Evolutionary conservation across 768 basidiomycete species (phyloP), one percentile per base, ranked within the genome.

Genomic region (Lactifluus piperatus): DNA sequence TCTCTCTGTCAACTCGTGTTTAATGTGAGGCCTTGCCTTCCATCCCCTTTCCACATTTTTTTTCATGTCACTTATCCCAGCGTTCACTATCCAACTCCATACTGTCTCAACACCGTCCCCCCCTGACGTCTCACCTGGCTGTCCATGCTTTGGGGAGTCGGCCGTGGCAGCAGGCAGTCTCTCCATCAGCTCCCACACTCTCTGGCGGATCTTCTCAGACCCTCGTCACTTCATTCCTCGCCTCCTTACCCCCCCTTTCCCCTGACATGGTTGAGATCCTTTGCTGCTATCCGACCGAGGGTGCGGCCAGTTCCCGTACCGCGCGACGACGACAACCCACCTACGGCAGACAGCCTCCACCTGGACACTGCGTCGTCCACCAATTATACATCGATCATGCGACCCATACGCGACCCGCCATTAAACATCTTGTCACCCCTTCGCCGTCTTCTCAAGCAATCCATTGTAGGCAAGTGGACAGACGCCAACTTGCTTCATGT

Each of bases 111-210:
- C 68, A 68, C 68, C 68, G 68, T 66, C 71, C 67, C 67, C 64
- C 67, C 67, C 71, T 66, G 56, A 65, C 68, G 65, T 66, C 63
- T 71, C 57, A 64, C 66, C 77, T 76, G 77, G 76, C 79, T 81
- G 83, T 83, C 81, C 81, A 88, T 88, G 85, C 84, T 83, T 73
- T 81, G 79, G 81, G 80, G 79, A 74, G 77, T 74, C 68, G 71
- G 76, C 68, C 74, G 78, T 73, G 72, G 76, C 71, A 76, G 73
- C 74, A 80, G 79, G 72, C 76, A 76, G 20, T 45, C 56, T 73
- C 70, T 80, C 71, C 74, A 77, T 65, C 75, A 73, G 62, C 51
- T 55, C 9, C 32, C 47, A 48, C 57, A 37, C 56, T 45, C 43
- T 32, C 30, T 45, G 43, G 71, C 71, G 64, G 60, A 68, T 54